A percentile compares a stretch with the other conserved stretches of the same genome.
Conservation (phyloP, 768 basidiomycete species). For the Pleurotus djamor region DNA sequence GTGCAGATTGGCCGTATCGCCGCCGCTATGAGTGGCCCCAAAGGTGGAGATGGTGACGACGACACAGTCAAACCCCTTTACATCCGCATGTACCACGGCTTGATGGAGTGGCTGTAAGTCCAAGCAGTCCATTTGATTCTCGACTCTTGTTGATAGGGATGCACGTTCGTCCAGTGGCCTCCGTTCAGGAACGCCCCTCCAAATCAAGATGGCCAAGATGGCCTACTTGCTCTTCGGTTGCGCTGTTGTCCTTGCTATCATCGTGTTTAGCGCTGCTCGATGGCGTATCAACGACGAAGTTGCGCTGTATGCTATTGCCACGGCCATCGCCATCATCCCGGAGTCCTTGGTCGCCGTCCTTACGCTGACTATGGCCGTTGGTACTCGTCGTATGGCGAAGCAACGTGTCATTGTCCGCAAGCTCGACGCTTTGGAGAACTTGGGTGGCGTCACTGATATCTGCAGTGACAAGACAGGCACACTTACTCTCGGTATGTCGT, state of each 20-base stretch:
- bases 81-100: constrained; percentile 16
- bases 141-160: background rate
- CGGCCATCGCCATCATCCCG: constrained; percentile 36
- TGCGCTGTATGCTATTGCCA: constrained; percentile 33
- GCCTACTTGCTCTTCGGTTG: constrained; percentile 33
- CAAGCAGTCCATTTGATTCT: background rate
- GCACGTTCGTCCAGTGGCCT: constrained; percentile 20
- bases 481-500: constrained; percentile 25
- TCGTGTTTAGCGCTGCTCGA: constrained; percentile 32
- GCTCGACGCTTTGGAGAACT: constrained; percentile 61
- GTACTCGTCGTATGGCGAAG: constrained; percentile 51
- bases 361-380: constrained; percentile 58
- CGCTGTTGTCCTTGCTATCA: constrained; percentile 31
- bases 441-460: constrained; percentile 51
- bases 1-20: constrained; percentile 36
- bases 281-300: constrained; percentile 30
- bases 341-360: constrained; percentile 45
- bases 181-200: constrained; percentile 31
- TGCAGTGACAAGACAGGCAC: constrained; percentile 73
- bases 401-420: constrained; percentile 61
- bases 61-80: constrained; percentile 17
- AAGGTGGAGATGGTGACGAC: constrained; percentile 3
- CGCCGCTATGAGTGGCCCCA: constrained; percentile 26
- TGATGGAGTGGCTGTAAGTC: constrained; percentile 25
- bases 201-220: constrained; percentile 32